Base-by-base conservation (phyloP, 1,139 yeast species). In the Arxiozyma telluris region DNA sequence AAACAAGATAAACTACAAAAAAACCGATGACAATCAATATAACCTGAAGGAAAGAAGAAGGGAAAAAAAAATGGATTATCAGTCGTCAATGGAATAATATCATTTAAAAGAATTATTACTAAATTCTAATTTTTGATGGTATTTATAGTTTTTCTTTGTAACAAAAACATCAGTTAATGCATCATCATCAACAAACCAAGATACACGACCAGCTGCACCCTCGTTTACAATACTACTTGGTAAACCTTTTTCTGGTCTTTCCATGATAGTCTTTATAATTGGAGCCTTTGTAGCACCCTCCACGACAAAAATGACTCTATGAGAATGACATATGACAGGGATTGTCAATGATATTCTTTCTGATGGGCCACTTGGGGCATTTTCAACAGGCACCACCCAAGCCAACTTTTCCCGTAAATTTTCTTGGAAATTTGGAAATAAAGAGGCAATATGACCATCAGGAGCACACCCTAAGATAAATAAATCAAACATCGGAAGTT, bases 111-210 rank as follows among this genome's bases (percentile, higher is more conserved):
- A 41, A 15, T 53, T 53, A 17, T 51, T 34, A 34, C 12, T 50
- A 25, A 55, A 56, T 21, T 52, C 57, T 23, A 51, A 53, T 21
- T 54, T 50, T 44, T 50, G 47, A 55, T 59, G 61, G 47, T 60
- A 66, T 52, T 66, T 67, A 54, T 68, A 68, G 50, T 64, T 65
- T 57, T 67, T 67, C 58, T 68, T 68, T n/a, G 68, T 66, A 17
- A 68, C 70, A 50, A 62, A 60, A 38, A 66, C 70, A 53, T 91
- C 97, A 56, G 84, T 82, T 63, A 93, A 79, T 8, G 98, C 98
- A 63, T 87, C 97, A 65, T 89, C 89, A 71, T 93, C 98, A 49
- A 93, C 98, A 75, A 93, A 93, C 98, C 98, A 93, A 20, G 93
- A 82, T 11, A 93, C 96, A 72, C 87, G 87, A 39, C 98, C 98